Percentiles rank a stretch among this genome's conserved stretches.
Evolutionary conservation across 352 stramenopile genomes (phyloP).

Genomic region (Globisporangium ultimum): DNA sequence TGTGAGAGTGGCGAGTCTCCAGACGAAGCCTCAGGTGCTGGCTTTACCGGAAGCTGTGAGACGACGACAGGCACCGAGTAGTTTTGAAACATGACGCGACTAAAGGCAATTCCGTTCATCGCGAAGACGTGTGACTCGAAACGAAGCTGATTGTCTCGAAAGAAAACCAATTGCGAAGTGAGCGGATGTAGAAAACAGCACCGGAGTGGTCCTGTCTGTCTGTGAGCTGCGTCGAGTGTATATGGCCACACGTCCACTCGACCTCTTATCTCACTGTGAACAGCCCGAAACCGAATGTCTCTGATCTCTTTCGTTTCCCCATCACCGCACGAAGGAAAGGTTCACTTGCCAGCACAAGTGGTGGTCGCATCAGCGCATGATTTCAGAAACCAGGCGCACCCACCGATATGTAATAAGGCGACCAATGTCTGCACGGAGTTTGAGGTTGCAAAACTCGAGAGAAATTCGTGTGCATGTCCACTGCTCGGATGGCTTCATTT

Average conservation of each 20-base stretch:
- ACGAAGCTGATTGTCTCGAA: slow-evolving; percentile 1
- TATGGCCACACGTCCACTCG: background rate
- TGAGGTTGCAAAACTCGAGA: too few relatives aligned
- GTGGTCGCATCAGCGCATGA: too few relatives aligned
- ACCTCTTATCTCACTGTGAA: background rate
- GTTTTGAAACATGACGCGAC: slow-evolving; percentile 13
- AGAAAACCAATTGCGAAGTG: slow-evolving; percentile 16
- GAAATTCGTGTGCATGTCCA: background rate
- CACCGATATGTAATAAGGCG: too few relatives aligned
- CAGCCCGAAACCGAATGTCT: slow-evolving; percentile 17
- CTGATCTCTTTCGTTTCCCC: slow-evolving; percentile 2
- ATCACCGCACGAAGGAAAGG: background rate
- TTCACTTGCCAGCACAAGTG: background rate
- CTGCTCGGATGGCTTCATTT: slow-evolving; percentile 6
- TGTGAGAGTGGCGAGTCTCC: slow-evolving; percentile 8
- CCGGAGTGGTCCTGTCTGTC: background rate
- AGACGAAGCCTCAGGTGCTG: background rate
- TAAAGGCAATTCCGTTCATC: slow-evolving; percentile 12
- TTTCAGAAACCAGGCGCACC: too few relatives aligned
- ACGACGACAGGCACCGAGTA: too few relatives aligned
- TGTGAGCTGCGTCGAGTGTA: background rate
- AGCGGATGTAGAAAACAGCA: background rate
- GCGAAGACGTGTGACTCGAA: slow-evolving; percentile 4
- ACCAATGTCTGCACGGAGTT: too few relatives aligned
- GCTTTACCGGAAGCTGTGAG: background rate